Conservation (phyloP, 2,329 filamentous ascomycete genomes). For the Pseudogymnoascus destructans region DNA sequence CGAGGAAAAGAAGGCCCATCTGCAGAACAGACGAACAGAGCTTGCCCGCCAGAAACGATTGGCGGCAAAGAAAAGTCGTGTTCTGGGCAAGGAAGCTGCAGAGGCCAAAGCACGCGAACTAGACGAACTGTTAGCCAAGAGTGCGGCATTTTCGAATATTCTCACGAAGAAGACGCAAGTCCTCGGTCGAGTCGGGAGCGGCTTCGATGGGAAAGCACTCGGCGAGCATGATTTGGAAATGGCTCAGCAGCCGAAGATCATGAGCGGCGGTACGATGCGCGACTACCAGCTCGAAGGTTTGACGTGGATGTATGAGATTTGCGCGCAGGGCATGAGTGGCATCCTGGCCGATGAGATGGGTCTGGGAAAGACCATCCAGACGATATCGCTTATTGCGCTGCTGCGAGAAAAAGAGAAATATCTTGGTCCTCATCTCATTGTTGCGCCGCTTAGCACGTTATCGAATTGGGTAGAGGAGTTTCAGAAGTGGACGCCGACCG, state of each 20-base stretch:
- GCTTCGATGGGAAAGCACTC: conserved; percentile 44
- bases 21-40: conserved; percentile 37
- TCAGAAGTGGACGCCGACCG: conserved; percentile 72
- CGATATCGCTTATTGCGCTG: conserved; percentile 49
- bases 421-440: conserved; percentile 75
- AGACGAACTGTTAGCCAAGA: conserved; percentile 45
- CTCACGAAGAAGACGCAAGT: conserved; percentile 51
- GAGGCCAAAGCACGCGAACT: conserved; percentile 46
- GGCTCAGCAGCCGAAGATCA: conserved; percentile 71
- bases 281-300: conserved; percentile 89
- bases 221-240: conserved; percentile 59
- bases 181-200: conserved; percentile 47
- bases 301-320: conserved; percentile 70
- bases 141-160: conserved; percentile 48
- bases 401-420: conserved; percentile 77
- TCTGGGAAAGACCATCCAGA: conserved; percentile 43
- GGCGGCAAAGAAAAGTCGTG: conserved; percentile 33
- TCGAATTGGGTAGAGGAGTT: conserved; percentile 97
- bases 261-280: conserved; percentile 81
- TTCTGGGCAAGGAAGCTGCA: conserved; percentile 38
- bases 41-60: conserved; percentile 21
- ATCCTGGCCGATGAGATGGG: conserved; percentile 51
- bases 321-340: conserved; percentile 50
- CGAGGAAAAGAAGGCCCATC: conserved; percentile 35
- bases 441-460: conserved; percentile 79